Evolutionary conservation across 768 basidiomycete genomes (phyloP), one percentile per base, ranked within the genome.

Genomic region (Pleurotus sapidus): DNA sequence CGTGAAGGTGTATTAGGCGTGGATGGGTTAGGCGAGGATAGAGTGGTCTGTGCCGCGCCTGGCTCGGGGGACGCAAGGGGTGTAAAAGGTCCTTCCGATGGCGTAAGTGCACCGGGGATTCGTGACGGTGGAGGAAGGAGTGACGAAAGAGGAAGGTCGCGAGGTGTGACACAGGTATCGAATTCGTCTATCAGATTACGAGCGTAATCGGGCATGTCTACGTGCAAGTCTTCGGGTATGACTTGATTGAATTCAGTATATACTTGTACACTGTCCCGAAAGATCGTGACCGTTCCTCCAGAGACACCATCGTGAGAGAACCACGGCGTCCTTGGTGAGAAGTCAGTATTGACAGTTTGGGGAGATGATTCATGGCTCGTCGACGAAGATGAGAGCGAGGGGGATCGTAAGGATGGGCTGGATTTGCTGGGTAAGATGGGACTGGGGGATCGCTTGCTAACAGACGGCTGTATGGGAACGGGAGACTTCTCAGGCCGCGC

Each of bases 171-270:
- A n/a, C 34, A 54, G 11, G 34, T 15, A n/a, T 43, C 51, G n/a
- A 54, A 54, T 39, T 54, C 51, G 5, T 54, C 51, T 7, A 54
- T 40, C n/a, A 54, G 12, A 4, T n/a, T 54, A 25, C 51, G 51
- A 24, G 51, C 51, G 39, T 54, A 54, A 42, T 54, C 51, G 18
- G 51, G 51, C 39, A 54, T 54, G 51, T 42, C 39, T 8, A 54
- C 51, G 38, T 54, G 38, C 18, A 54, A 14, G 18, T 54, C 51
- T 20, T 53, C 24, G 6, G 24, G 23, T 15, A 53, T 6, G 14
- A 23, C 27, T 11, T 5, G 20, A 37, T 34, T 17, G 14, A 8
- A 15, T n/a, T 25, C 20, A 9, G 42, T 23, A n/a, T 37, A 15
- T 42, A 18, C 12, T 23, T 18, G 51, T 11, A 42, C 37, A 42